Percentiles rank a stretch among this genome's conserved stretches.
phyloP scores from a whole-genome alignment of 73 alveolate species.

The Stentor roeselii region DNA sequence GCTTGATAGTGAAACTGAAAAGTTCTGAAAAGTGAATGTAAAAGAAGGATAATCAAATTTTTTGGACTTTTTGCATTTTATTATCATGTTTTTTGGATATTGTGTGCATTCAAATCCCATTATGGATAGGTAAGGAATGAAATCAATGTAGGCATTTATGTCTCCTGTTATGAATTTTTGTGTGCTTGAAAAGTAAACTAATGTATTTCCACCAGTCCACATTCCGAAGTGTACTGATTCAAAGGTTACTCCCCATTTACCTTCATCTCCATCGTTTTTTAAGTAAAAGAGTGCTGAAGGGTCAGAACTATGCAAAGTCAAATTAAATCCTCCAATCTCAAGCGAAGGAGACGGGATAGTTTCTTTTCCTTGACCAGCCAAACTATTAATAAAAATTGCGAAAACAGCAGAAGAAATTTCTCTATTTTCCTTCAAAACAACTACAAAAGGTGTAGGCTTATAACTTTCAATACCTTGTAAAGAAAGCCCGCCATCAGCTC shows the following conservation, averaged over 20 bases:
- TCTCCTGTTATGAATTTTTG: neutral
- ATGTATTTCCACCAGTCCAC: neutral
- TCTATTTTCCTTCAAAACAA: neutral
- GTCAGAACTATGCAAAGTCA: neutral
- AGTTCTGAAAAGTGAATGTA: neutral
- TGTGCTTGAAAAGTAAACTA: neutral
- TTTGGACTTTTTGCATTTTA: neutral
- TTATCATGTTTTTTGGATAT: neutral
- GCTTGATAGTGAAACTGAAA: too few relatives aligned
- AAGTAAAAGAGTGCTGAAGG: neutral
- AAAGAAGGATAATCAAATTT: neutral
- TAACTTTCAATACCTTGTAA: too few relatives aligned
- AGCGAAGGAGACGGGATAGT: neutral
- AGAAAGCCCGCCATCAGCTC: neutral
- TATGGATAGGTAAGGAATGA: neutral
- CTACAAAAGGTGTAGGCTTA: neutral
- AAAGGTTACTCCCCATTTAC: neutral
- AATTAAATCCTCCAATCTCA: neutral
- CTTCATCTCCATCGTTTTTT: neutral
- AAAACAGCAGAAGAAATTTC: neutral
- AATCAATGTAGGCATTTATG: neutral
- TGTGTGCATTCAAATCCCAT: neutral
- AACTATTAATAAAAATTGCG: neutral
- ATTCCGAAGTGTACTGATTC: neutral
- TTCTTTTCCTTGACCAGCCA: neutral